Base-by-base conservation (phyloP, 495 filamentous ascomycete species). In the Penicillium longicatenatum region DNA sequence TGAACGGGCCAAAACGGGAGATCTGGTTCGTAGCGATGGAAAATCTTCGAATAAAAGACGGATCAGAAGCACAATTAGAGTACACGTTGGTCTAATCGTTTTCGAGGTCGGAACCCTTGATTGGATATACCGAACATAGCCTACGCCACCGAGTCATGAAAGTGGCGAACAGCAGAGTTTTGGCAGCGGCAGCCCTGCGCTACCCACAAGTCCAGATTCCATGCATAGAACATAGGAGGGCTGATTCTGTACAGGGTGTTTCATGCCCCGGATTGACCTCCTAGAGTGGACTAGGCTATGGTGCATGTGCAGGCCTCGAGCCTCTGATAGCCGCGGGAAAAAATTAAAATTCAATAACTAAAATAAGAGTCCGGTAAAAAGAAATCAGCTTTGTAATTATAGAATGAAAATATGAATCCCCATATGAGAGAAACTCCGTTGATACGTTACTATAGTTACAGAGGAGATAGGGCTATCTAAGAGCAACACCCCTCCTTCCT, bases 131-230 rank as follows among this genome's bases (percentile, higher is more conserved):
- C 31, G 31, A 12, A n/a, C 24, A 48, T 17, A 10, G 24, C 12
- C 61, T 61, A 55, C 64, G 64, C 64, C 64, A 67, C 64, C 62
- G 43, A 51, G 42, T 61, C 55, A 59, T 64, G 30, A 44, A 10
- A 62, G 59, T 62, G 59, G 59, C 55, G 54, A 62, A 49, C 45
- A 41, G n/a, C n/a, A 47, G 37, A 52, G 41, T 45, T 45, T 22
- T 45, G 42, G 42, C 42, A 45, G 42, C 42, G 42, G 42, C 42
- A 12, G 19, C 19, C 19, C 42, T 45, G 17, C 17, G 8, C 19
- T 22, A 45, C 8, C 19, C 5, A 20, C 7, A 46, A 26, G 14
- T 19, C 19, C 42, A 46, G 6, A 22, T 6, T n/a, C 22, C 7
- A 29, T 48, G 21, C 22, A 47, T 35, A n/a, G n/a, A n/a, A n/a